phyloP scores from a whole-genome alignment of 176 grass and related monocot species.

The Carex parvula region DNA sequence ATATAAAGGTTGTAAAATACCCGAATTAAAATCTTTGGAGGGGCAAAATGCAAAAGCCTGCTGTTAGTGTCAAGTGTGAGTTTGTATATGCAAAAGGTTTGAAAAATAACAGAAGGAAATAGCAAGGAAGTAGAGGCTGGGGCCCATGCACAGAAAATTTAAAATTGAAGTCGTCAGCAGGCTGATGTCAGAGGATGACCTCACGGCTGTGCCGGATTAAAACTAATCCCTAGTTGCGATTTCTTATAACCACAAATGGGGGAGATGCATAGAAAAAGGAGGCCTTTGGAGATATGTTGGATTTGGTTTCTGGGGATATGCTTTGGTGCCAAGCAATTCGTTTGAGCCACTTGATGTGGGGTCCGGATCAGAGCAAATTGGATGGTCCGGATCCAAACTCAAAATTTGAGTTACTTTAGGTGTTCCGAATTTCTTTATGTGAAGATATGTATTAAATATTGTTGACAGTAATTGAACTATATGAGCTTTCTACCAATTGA shows the following conservation, averaged over 20 bases:
- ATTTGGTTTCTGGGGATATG: not conserved
- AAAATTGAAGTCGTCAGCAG: not conserved
- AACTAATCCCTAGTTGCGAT: not conserved
- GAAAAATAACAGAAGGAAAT: constrained; percentile 4
- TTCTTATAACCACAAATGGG: not conserved
- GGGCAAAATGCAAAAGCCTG: constrained; percentile 2
- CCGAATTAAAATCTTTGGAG: not conserved
- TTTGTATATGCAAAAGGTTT: not conserved
- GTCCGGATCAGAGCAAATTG: no score
- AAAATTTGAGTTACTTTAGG: no score
- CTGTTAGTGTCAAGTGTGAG: not conserved
- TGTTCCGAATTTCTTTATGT: not conserved
- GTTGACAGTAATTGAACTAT: no score
- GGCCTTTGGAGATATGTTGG: not conserved
- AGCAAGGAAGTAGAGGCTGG: constrained; percentile 21
- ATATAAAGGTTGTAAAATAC: not conserved
- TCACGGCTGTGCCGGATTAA: constrained; percentile 7
- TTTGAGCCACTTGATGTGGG: not conserved
- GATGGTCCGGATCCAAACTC: no score
- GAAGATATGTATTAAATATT: no score
- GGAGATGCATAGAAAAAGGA: not conserved
- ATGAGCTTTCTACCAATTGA: no score
- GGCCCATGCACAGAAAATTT: not conserved
- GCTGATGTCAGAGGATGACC: constrained; percentile 1
- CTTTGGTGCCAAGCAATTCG: not conserved